Evolutionary conservation across 75 land plant species (phyloP), one percentile per base, ranked within the genome.

Genomic region (Cunninghamia lanceolata): DNA sequence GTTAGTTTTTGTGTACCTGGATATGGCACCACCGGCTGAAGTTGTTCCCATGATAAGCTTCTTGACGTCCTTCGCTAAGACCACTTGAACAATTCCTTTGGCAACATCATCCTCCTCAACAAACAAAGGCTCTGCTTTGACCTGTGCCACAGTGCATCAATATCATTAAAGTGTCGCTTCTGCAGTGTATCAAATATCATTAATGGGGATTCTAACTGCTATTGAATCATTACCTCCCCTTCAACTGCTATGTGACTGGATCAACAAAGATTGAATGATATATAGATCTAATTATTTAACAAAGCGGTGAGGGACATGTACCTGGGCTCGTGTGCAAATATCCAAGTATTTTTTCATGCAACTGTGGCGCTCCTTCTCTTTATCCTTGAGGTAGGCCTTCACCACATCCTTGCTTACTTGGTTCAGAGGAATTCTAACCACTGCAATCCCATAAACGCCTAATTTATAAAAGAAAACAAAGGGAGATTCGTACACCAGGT

Each of bases 41-140:
- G 86, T 46, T 1, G 47, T 85, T 9, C 86, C 86, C 30, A 85
- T 17, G 30, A 85, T 54, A 14, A 85, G 82, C 80, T 47, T 85
- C 19, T 47, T 0, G 82, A 85, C 39, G n/a, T 82, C 82, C 45
- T 38, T 82, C 79, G 43, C 78, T 9, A 28, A 74, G 16, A 85
- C 78, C 47, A 46, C 56, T n/a, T 85, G 36, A 53, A 85, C 82
- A 9, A 85, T 52, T 50, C 53, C 86, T n/a, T 47, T 85, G 38
- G 47, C 50, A 38, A 76, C 82, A 19, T 30, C 13, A 47, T 45
- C 82, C 32, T 76, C 28, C 35, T 74, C 86, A 34, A 46, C 28
- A 7, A 32, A n/a, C 19, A 13, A 43, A 36, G 25, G 4, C 36
- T 38, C 46, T 40, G 82, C 52, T 79, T 42, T 85, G 47, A 85